Evolutionary conservation across 75 land plant species (phyloP).

Genomic region (Cunninghamia lanceolata): DNA sequence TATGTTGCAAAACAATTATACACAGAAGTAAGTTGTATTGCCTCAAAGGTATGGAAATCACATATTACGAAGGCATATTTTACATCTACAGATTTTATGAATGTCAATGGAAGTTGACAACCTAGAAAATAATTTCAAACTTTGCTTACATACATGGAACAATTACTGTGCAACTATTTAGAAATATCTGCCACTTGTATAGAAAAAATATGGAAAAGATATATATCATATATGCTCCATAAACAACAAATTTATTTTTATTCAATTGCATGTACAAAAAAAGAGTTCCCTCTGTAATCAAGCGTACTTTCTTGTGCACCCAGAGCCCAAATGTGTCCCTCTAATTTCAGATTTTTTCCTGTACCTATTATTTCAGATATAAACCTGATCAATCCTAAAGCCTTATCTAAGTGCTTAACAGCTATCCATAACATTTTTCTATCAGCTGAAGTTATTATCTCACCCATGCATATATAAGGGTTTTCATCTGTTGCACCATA

Average conservation of each 20-base stretch:
- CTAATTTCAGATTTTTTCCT: slow-evolving; percentile 36
- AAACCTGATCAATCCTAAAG: slow-evolving; percentile 43
- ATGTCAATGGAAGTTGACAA: neutral
- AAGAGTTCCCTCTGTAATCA: slow-evolving; percentile 42
- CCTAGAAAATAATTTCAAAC: neutral
- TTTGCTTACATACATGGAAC: neutral
- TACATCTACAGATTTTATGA: too few relatives aligned
- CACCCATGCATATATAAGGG: slow-evolving; percentile 40
- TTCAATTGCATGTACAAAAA: slow-evolving; percentile 46
- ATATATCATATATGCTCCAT: neutral
- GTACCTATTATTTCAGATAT: slow-evolving; percentile 48
- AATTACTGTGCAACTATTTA: neutral
- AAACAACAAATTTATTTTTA: slow-evolving; percentile 10
- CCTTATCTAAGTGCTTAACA: slow-evolving; percentile 50
- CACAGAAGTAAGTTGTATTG: too few relatives aligned
- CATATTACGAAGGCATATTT: too few relatives aligned
- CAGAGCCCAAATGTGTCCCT: slow-evolving; percentile 60
- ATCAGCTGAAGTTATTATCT: slow-evolving; percentile 45
- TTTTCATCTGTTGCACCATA: slow-evolving; percentile 14
- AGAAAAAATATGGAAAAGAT: neutral
- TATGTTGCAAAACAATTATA: too few relatives aligned
- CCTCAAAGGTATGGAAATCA: too few relatives aligned
- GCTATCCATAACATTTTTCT: slow-evolving; percentile 44
- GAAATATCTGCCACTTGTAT: neutral
- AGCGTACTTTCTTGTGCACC: slow-evolving; percentile 36